Evolutionary conservation across 306 rosid species (phyloP).

Genomic region (Styphnolobium japonicum): DNA sequence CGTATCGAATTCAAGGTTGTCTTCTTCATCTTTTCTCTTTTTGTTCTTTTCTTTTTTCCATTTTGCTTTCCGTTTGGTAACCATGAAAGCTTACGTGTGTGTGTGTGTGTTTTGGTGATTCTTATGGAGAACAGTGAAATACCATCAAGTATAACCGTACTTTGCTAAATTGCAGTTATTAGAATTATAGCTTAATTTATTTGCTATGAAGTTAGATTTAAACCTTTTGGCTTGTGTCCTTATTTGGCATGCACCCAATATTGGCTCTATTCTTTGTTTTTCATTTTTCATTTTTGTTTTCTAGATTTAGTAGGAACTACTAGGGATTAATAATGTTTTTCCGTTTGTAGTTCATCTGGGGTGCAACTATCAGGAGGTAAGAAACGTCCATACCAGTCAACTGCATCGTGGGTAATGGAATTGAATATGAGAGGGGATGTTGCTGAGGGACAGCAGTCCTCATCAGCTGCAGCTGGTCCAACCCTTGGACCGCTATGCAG

Average conservation of each 20-base stretch:
- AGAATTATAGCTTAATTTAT: background rate
- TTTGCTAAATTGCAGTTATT: background rate
- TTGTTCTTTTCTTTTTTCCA: background rate
- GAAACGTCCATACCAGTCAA: constrained; percentile 58
- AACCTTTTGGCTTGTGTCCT: background rate
- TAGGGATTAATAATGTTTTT: constrained; percentile 13
- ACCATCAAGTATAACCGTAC: background rate
- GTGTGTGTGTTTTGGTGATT: no score
- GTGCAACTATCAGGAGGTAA: constrained; percentile 46
- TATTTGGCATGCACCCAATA: background rate
- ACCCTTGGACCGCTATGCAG: constrained; percentile 53
- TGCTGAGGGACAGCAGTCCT: constrained; percentile 35
- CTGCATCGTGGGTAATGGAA: constrained; percentile 48
- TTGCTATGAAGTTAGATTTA: background rate
- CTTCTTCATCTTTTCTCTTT: background rate
- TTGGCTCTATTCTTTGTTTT: background rate
- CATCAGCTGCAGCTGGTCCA: constrained; percentile 29
- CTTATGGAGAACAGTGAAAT: background rate
- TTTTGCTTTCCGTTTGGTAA: background rate
- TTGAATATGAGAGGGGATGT: constrained; percentile 42
- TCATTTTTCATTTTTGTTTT: background rate
- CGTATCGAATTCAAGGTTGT: constrained; percentile 53
- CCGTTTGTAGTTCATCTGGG: constrained; percentile 44
- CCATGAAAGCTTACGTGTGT: no score
- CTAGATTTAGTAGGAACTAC: background rate